Evolutionary conservation across 139 green algal genomes (phyloP).

Genomic region (Coelastrella sp.): DNA sequence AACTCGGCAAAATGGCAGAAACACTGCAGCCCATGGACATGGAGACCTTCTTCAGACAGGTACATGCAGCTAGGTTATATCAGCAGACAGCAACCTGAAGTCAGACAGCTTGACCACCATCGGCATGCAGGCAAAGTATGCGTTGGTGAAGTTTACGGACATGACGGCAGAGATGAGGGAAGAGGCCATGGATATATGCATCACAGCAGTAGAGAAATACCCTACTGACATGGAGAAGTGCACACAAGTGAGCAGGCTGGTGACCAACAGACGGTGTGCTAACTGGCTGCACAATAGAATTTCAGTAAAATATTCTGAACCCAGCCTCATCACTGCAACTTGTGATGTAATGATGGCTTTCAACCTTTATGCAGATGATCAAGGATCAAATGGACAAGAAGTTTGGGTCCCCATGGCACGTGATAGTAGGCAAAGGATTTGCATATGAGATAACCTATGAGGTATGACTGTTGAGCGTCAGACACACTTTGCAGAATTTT

Average conservation of each 20-base stretch:
- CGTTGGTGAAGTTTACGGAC: slow-evolving; percentile 84
- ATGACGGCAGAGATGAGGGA: slow-evolving; percentile 89
- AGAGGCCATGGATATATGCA: slow-evolving; percentile 89
- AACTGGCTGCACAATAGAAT: neutral
- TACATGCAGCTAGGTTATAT: neutral
- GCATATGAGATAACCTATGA: slow-evolving; percentile 91
- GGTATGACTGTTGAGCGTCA: slow-evolving; percentile 50
- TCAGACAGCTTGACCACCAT: neutral
- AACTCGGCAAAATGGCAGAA: neutral
- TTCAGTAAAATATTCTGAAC: neutral
- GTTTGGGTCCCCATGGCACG: slow-evolving; percentile 92
- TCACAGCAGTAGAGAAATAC: slow-evolving; percentile 86
- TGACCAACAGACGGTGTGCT: neutral
- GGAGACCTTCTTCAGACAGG: slow-evolving; percentile 67
- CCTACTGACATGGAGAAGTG: slow-evolving; percentile 85
- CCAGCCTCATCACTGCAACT: neutral
- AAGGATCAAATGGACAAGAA: slow-evolving; percentile 96
- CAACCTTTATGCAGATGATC: slow-evolving; percentile 71
- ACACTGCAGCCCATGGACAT: slow-evolving; percentile 56
- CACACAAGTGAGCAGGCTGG: slow-evolving; percentile 72
- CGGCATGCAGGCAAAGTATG: slow-evolving; percentile 75
- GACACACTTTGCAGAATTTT: neutral
- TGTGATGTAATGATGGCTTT: neutral
- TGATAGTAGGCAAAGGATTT: slow-evolving; percentile 87
- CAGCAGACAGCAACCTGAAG: neutral